Evolutionary conservation across 2,329 filamentous ascomycete species (phyloP).

Genomic region (Aureobasidium mangrovei): DNA sequence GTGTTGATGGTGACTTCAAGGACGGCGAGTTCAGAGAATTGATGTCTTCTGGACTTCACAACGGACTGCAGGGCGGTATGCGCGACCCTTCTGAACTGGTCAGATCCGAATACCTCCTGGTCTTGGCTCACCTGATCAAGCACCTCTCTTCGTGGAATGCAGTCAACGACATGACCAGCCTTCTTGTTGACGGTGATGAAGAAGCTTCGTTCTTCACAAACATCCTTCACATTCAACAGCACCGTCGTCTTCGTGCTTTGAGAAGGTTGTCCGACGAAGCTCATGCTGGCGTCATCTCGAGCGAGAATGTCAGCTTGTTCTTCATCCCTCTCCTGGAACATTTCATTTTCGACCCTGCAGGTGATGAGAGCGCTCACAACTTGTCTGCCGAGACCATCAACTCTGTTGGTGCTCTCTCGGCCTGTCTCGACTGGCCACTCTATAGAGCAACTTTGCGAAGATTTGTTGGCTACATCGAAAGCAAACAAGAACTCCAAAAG

Average conservation of each 20-base stretch:
- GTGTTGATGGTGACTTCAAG: conserved; percentile 37
- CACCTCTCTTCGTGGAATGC: conserved; percentile 60
- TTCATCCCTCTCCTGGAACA: conserved; percentile 89
- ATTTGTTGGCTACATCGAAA: conserved; percentile 73
- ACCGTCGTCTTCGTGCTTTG: conserved; percentile 76
- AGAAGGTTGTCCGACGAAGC: conserved; percentile 66
- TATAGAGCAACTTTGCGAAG: conserved; percentile 77
- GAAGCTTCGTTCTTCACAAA: conserved; percentile 87
- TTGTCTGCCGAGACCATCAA: conserved; percentile 78
- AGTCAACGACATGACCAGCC: conserved; percentile 62
- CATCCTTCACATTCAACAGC: conserved; percentile 79
- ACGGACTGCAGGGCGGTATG: conserved; percentile 66
- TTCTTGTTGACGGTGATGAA: conserved; percentile 65
- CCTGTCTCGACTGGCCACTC: conserved; percentile 79
- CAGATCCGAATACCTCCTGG: conserved; percentile 68
- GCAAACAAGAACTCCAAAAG: conserved; percentile 76
- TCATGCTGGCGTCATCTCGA: conserved; percentile 53
- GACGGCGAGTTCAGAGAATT: conserved; percentile 48
- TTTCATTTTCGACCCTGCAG: conserved; percentile 77
- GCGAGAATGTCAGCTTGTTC: conserved; percentile 73
- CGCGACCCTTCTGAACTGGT: conserved; percentile 75
- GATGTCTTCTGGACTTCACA: conserved; percentile 58
- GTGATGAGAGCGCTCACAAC: conserved; percentile 70
- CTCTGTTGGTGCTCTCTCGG: conserved; percentile 65
- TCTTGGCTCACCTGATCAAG: conserved; percentile 70